A percentile compares a stretch with the other conserved stretches of the same genome.
phyloP scores from a whole-genome alignment of 2,329 filamentous ascomycete species.

The Colletotrichum tropicicola region DNA sequence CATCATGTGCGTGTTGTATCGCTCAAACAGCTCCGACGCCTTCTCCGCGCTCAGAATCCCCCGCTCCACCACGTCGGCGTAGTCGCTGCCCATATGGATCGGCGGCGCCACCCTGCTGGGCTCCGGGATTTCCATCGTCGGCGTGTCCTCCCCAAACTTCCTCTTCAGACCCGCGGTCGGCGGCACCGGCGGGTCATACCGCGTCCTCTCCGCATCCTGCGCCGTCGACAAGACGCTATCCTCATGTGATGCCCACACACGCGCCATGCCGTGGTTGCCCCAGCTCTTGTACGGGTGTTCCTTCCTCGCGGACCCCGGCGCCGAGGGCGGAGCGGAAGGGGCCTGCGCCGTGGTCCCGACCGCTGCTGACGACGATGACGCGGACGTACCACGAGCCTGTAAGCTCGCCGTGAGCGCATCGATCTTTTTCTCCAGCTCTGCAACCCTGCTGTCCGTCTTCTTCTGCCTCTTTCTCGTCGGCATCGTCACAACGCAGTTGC shows the following conservation, averaged over 20 bases:
- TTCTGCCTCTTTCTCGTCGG: constrained; percentile 84
- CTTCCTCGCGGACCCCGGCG: neutral
- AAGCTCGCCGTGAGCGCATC: constrained; percentile 86
- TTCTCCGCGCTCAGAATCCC: constrained; percentile 65
- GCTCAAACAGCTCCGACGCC: constrained; percentile 63
- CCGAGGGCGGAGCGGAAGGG: constrained; percentile 30
- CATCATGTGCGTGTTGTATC: constrained; percentile 68
- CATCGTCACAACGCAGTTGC: constrained; percentile 80
- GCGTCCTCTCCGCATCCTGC: constrained; percentile 11
- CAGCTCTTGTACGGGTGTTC: constrained; percentile 24
- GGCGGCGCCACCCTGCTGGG: constrained; percentile 19
- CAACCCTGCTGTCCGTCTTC: constrained; percentile 89
- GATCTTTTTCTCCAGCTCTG: constrained; percentile 92
- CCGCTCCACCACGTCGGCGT: constrained; percentile 64
- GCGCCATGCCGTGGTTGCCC: constrained; percentile 13
- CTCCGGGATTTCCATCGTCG: neutral
- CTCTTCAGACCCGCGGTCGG: constrained; percentile 37
- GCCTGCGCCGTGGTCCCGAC: constrained; percentile 18
- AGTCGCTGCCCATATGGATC: constrained; percentile 33
- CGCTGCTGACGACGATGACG: constrained; percentile 27
- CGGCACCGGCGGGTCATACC: neutral
- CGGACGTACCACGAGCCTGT: constrained; percentile 57
- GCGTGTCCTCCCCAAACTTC: constrained; percentile 39
- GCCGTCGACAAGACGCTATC: neutral
- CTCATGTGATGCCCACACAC: neutral